Evolutionary conservation across 1,139 yeast genomes (phyloP), one percentile per base, ranked within the genome.

Genomic region (Suhomyces kunorum): DNA sequence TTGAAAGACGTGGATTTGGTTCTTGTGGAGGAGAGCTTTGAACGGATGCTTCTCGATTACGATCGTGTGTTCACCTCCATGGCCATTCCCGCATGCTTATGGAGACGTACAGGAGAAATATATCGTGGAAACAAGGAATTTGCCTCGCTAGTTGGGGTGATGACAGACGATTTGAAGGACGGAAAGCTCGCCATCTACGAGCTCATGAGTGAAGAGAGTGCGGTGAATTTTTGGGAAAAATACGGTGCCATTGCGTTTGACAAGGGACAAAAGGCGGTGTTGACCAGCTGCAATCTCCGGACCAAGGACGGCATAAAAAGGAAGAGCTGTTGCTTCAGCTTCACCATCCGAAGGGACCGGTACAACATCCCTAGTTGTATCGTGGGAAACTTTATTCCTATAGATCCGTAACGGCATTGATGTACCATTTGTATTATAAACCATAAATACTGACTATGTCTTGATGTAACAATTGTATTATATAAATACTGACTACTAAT

Each of bases 221-320:
- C 97, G 6, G 98, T 92, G n/a, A 89, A 88, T 54, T 90, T 89
- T 58, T 92, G 98, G 98, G 98, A 92, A 59, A 90, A 90, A 61
- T 92, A 90, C 55, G 97, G 97, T 8, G 90, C 95, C 8, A 87
- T 90, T 58, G 98, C 98, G 2, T 90, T 92, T 63, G 97, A 90
- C 55, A 86, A 90, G 50, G 95, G 95, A 1, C 98, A 90, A 55
- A 92, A 92, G 59, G 96, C 98, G 0, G 96, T 92, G 6, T 66
- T 92, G 48, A 90, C 97, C 1, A 85, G 95, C 59, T 92, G 98
- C 63, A 87, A 86, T 56, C 69, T 92, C 46, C 73, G 95, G 54
- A 83, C 95, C 1, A 80, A 80, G 52, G 95, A 88, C 54, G 95
- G 96, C 1, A 75, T 87, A 36, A 82, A 81, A 51, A 74, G 90